Evolutionary conservation across 2,329 filamentous ascomycete species (phyloP).

Genomic region (Ceratocystis cacaofunesta): DNA sequence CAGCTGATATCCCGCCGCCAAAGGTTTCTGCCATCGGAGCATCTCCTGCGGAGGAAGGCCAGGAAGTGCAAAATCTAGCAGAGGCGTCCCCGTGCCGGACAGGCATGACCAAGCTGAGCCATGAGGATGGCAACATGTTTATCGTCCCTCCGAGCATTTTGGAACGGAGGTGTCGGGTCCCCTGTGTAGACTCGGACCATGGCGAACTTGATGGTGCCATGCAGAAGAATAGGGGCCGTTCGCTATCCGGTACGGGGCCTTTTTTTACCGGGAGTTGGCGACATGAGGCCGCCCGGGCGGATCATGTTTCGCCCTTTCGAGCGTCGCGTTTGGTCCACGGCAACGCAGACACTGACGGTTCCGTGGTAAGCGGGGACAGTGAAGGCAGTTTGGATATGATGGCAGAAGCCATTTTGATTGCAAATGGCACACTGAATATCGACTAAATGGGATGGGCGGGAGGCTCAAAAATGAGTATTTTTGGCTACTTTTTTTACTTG

Average conservation of each 20-base stretch:
- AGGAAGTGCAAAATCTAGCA: neutral
- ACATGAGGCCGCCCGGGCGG: conserved; percentile 11
- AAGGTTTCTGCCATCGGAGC: neutral
- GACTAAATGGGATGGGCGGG: neutral
- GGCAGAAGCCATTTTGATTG: conserved; percentile 9
- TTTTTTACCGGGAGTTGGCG: conserved; percentile 16
- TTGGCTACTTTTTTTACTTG: neutral
- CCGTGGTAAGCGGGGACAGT: conserved; percentile 3
- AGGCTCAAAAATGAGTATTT: neutral
- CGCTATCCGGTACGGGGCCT: conserved; percentile 12
- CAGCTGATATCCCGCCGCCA: neutral
- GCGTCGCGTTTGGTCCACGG: conserved; percentile 11
- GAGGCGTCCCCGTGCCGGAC: conserved; percentile 8
- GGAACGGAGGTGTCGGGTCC: conserved; percentile 2
- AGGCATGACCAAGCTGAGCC: conserved; percentile 8
- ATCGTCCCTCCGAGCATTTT: conserved; percentile 7
- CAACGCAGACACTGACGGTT: neutral
- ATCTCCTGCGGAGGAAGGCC: neutral
- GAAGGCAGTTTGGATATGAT: conserved; percentile 13
- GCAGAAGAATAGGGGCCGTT: conserved; percentile 7
- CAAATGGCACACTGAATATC: conserved; percentile 6
- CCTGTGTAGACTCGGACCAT: neutral
- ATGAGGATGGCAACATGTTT: conserved; percentile 5
- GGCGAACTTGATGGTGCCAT: neutral
- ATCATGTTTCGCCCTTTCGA: conserved; percentile 14